Base-by-base conservation (phyloP, 805 yeast species). In the Pichia cephalocereana region DNA sequence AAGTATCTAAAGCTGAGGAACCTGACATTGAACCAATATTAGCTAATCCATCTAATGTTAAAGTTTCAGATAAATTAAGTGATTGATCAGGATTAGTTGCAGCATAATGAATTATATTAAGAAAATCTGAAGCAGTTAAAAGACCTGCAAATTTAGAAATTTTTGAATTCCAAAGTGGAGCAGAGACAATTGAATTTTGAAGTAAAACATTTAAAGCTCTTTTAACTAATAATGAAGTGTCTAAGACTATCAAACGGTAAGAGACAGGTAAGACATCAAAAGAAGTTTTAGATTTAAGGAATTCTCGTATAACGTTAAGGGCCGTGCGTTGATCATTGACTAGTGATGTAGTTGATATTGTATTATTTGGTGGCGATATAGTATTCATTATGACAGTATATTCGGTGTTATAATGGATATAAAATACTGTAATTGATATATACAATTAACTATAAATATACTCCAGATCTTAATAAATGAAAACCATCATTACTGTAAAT, bases 201-300 rank as follows among this genome's bases (percentile, higher is more conserved):
- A 93, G 71, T 52, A 93, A 69, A 30, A 95, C 90, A 54, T 88
- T 89, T 60, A 93, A 72, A 6, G 96, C 86, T 63, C 91, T 88
- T 67, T 91, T 90, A 38, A 93, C 95, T 48, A 88, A 70, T 43
- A 93, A 70, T 7, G 96, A 80, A 2, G 98, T 90, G 64, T 93
- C 99, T 58, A 93, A 78, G 43, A 93, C 98, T 48, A 93, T 85
- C 59, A 93, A 74, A 57, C 97, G 74, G 65, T 91, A 93, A 19
- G 95, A 83, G 36, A 93, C 98, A 2, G 99, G 99, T 40, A 93
- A 73, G 23, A 93, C 99, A 60, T 93, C 99, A 64, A 93, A 93
- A 1, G 97, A 88, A 0, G 96, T 90, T 63, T 91, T 91, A 44
- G 93, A 82, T 60, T 87, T 84, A 40, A 93, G 70, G 59, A 93